Conservation (phyloP, 2,329 filamentous ascomycete genomes). For the Penicillium paneum region DNA sequence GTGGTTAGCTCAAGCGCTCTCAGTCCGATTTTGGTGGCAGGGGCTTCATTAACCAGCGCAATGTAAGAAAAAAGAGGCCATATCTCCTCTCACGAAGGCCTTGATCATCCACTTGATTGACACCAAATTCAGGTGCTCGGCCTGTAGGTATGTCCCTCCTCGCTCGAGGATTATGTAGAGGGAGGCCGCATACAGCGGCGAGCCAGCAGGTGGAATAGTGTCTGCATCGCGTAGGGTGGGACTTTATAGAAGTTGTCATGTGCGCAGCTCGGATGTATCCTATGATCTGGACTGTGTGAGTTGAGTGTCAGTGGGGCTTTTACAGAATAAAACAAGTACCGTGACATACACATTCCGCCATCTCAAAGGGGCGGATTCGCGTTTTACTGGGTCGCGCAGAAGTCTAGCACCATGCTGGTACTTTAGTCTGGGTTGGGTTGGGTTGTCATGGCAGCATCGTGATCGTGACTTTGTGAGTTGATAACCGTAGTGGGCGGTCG, state of each 20-base stretch:
- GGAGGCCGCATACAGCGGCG: slow-evolving; percentile 41
- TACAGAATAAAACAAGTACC: neutral
- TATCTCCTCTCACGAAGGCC: slow-evolving; percentile 35
- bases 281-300: slow-evolving; percentile 44
- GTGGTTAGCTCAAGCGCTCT: neutral
- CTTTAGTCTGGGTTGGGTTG: too few species aligned
- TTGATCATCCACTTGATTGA: slow-evolving; percentile 38
- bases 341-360: slow-evolving; percentile 40
- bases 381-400: too few species aligned
- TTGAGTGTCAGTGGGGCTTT: neutral
- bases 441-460: slow-evolving; percentile 31
- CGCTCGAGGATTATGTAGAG: slow-evolving; percentile 43
- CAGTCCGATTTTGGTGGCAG: neutral
- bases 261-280: slow-evolving; percentile 29
- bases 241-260: slow-evolving; percentile 25
- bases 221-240: slow-evolving; percentile 34
- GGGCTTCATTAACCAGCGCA: slow-evolving; percentile 19
- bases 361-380: too few species aligned
- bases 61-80: slow-evolving; percentile 35
- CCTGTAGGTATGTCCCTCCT: slow-evolving; percentile 33
- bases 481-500: slow-evolving; percentile 43
- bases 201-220: slow-evolving; percentile 38
- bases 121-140: slow-evolving; percentile 34
- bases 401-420: too few species aligned
- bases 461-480: slow-evolving; percentile 44